Conservation (phyloP, 2,329 filamentous ascomycete genomes). For the Ceratocystis papillata region DNA sequence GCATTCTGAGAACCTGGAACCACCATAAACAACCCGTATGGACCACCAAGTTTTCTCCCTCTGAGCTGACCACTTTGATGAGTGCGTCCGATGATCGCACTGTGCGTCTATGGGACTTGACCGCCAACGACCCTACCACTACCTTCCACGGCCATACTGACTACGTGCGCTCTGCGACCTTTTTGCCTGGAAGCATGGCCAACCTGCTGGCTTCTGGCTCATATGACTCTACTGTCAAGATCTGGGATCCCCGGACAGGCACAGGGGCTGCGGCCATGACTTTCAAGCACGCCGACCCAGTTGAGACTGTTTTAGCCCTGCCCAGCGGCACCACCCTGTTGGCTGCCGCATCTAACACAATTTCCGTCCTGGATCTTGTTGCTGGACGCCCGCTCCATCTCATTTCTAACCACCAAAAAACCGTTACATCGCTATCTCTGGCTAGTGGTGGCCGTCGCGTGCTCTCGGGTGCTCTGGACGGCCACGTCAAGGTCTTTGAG, state of each 20-base stretch:
- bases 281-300: slow-evolving; percentile 83
- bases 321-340: slow-evolving; percentile 77
- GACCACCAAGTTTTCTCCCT: slow-evolving; percentile 82
- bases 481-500: slow-evolving; percentile 94
- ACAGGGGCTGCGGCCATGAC: slow-evolving; percentile 61
- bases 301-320: slow-evolving; percentile 81
- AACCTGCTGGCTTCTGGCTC: slow-evolving; percentile 78
- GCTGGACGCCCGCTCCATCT: slow-evolving; percentile 78
- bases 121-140: slow-evolving; percentile 61
- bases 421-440: slow-evolving; percentile 75
- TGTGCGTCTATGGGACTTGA: slow-evolving; percentile 87
- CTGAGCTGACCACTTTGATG: slow-evolving; percentile 75
- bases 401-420: slow-evolving; percentile 94
- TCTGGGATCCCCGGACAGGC: slow-evolving; percentile 81
- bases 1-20: slow-evolving; percentile 90
- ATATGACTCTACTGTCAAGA: slow-evolving; percentile 84
- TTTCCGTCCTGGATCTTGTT: slow-evolving; percentile 85
- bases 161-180: slow-evolving; percentile 80
- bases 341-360: slow-evolving; percentile 71
- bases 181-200: slow-evolving; percentile 64
- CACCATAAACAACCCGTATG: slow-evolving; percentile 91
- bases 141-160: slow-evolving; percentile 81
- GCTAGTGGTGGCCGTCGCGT: slow-evolving; percentile 72
- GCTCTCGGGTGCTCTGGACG: slow-evolving; percentile 80
- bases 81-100: slow-evolving; percentile 87